Base-by-base conservation (phyloP, 2,329 filamentous ascomycete species). In the Tolypocladium tropicale region DNA sequence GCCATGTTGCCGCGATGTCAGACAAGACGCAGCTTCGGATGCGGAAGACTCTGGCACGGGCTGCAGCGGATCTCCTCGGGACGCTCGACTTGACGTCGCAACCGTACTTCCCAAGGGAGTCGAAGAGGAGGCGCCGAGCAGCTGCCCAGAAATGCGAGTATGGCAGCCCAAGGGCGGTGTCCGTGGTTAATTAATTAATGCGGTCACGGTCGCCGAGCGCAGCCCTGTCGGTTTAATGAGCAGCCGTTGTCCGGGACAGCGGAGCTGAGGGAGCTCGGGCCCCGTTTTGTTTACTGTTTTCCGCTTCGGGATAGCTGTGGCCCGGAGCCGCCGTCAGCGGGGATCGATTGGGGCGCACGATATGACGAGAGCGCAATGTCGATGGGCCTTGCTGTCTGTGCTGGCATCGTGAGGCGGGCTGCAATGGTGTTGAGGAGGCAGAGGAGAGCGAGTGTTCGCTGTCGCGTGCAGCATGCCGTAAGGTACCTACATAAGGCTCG, bases 1-100 rank as follows among this genome's bases (percentile, higher is more conserved):
- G 77, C 77, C 81, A 84, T 83, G 57, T 64, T 72, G 55, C 48
- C 58, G 64, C 58, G 58, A 61, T 59, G 62, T 65, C 62, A 65
- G 62, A 58, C 60, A 64, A 61, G 32, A 51, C 56, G 51, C 50
- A 50, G 55, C 53, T 56, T 58, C 36, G 52, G 25, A 33, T 57
- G 60, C 48, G 51, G 21, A 18, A 21, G 46, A 32, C 11, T 18
- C 23, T 9, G 43, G n/a, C 43, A 49, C 43, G n/a, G 28, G 39
- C 39, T 10, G 43, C 14, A 16, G 16, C 10, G 25, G 43, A 23
- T 18, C 46, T 32, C 46, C 16, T n/a, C 3, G 28, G 28, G 28
- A 33, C 46, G n/a, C n/a, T n/a, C n/a, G n/a, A n/a, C n/a, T n/a
- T n/a, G 46, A 50, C 28, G 46, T 32, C 12, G 18, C 51, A n/a